These are phyloP conservation scores for Trichosanthes truncata DNA, from an alignment of 306 rosid genomes.

Conservation along the genomic window DNA sequence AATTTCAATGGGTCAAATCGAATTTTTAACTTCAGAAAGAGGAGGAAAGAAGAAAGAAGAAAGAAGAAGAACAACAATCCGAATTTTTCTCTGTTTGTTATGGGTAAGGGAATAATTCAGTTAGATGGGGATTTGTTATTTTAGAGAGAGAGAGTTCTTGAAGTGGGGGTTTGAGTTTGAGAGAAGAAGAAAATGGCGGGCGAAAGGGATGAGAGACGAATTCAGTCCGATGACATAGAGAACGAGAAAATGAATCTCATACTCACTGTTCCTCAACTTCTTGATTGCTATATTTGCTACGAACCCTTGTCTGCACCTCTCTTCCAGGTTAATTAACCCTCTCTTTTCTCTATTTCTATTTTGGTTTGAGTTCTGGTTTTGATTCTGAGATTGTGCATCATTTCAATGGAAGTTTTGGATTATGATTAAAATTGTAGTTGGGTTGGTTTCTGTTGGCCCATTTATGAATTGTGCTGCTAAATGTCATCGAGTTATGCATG, in stretches of 20 bases:
- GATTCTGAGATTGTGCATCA: no score
- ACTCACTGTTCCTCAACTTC: constrained; percentile 54
- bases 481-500: not conserved
- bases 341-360: not conserved
- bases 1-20: no score
- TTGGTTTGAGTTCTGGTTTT: not conserved
- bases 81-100: not conserved
- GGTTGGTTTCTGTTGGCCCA: not conserved
- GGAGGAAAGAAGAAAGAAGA: no score
- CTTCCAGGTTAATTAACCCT: not conserved
- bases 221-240: not conserved
- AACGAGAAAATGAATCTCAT: not conserved
- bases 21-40: no score
- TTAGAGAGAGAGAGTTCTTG: not conserved
- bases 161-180: not conserved
- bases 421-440: not conserved
- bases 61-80: not conserved
- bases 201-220: not conserved
- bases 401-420: not conserved
- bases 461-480: not conserved
- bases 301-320: constrained; percentile 30
- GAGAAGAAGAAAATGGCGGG: not conserved
- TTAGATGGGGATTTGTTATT: not conserved
- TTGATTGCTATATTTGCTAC: constrained; percentile 69
- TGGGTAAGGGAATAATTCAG: not conserved